Base-by-base conservation (phyloP, 495 filamentous ascomycete genomes). In the Aspergillus hancockii region DNA sequence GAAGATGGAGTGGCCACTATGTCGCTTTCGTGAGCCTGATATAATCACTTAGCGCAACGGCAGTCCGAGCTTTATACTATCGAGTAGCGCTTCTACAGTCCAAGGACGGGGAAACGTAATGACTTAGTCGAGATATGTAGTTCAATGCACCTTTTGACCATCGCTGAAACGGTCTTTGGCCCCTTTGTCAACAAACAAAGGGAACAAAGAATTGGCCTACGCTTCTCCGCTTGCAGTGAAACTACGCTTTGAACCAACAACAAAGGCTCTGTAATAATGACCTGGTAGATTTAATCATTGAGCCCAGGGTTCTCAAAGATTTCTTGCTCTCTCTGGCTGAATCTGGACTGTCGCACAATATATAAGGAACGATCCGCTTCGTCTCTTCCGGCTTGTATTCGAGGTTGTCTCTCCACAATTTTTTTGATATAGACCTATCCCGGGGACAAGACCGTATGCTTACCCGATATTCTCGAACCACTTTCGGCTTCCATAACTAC, bases 181-280 rank as follows among this genome's bases (percentile, higher is more conserved):
- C 19, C 0, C 43, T 19, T 47, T 47, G 43, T 13, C 13, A 21
- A 47, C 2, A 3, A 22, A 47, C 43, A 22, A 47, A 47, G 21
- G 38, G 43, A 16, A 47, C 43, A 47, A 47, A 8, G 10, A 16
- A 8, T 13, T 23, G 19, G 5, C 7, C 21, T 23, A 47, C 22
- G 19, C 43, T 47, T 47, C 19, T 12, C 43, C 19, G 19, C 19
- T 12, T 16, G 16, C 12, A n/a, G 19, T 47, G 43, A 47, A 47
- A 47, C 43, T 8, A 16, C 41, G 41, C 7, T 21, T 8, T 8
- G 12, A 13, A 21, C 3, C 21, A 16, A 10, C 19, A 23, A 47
- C 43, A 47, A 47, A 47, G 6, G 21, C 38, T 23, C 43, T 12
- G 19, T 47, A 23, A 47, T 23, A 47, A 47, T 47, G 43, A 47